These are phyloP conservation scores for Licmophora abbreviata DNA, from an alignment of 108 stramenopile genomes.

Conservation along the genomic window DNA sequence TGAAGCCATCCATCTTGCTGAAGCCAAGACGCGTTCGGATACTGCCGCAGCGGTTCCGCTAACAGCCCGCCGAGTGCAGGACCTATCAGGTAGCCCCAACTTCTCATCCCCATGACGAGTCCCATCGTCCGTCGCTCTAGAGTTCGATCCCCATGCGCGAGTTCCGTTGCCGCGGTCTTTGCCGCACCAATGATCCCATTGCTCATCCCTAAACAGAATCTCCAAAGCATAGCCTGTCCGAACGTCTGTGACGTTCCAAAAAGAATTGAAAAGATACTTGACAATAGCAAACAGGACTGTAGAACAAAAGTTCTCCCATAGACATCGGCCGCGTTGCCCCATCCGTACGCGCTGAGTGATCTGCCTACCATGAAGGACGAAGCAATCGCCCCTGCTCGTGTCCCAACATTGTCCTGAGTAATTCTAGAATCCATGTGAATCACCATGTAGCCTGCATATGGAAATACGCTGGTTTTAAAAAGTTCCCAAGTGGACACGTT, in stretches of 20 bases:
- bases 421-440: conserved; percentile 11
- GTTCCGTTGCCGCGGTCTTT: conserved; percentile 22
- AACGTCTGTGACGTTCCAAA: conserved; percentile 21
- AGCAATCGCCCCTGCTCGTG: conserved; percentile 21
- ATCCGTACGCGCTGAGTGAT: conserved; percentile 13
- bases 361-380: conserved; percentile 29
- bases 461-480: conserved; percentile 21
- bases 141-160: conserved; percentile 8
- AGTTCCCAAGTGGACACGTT: too few relatives aligned
- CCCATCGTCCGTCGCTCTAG: conserved; percentile 23
- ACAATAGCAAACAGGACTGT: conserved; percentile 8
- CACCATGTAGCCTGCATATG: conserved; percentile 26
- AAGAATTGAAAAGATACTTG: conserved; percentile 12
- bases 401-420: conserved; percentile 19
- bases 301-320: conserved; percentile 23
- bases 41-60: conserved; percentile 20
- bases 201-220: conserved; percentile 19
- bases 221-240: conserved; percentile 9
- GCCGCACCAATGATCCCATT: conserved; percentile 20
- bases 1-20: conserved; percentile 3
- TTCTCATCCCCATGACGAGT: conserved; percentile 23
- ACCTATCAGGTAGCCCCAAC: conserved; percentile 24
- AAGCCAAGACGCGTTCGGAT: too few relatives aligned
- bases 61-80: conserved; percentile 29
- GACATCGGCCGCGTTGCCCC: conserved; percentile 21